Base-by-base conservation (phyloP, 169 alveolate species). In the Cryptosporidium felis region DNA sequence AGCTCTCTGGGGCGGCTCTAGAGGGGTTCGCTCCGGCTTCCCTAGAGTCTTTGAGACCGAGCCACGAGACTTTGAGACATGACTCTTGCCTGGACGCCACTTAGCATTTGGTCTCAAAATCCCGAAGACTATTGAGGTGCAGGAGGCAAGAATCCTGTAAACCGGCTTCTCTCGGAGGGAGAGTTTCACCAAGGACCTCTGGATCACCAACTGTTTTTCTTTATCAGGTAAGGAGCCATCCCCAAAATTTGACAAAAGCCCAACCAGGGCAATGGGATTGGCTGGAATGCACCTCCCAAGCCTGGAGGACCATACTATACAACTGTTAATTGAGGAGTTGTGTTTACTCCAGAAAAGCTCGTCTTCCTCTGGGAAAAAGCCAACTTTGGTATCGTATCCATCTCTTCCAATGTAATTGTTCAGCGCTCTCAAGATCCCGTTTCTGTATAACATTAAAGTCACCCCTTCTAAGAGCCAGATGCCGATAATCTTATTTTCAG, bases 261-360 rank as follows among this genome's bases (percentile, higher is more conserved):
- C 67, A 53, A 74, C 67, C 21, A 74, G 26, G 3, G 85, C 65
- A 36, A 74, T 74, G n/a, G 85, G 85, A 74, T 74, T 74, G 9
- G 85, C 85, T 49, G 85, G 85, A 14, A 74, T 53, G 38, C 67
- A 74, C 28, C 41, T 74, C 10, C 85, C 85, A 28, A 74, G 30
- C 41, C 61, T 74, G 16, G 51, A 30, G 6, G 85, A 49, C 32
- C 51, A 38, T 10, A 49, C 58, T 21, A 74, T 74, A 49, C 85
- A 34, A 41, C 41, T 53, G 21, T 44, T 66, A 3, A 66, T 30
- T 2, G 82, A 66, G 0, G 65, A 66, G 34, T 44, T 53, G 6
- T 66, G 47, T n/a, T 47, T 66, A 23, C 16, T 38, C 47, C 62
- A 36, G 42, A 42, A 49, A 16, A 44, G 53, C 30, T 46, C 44